Evolutionary conservation across 176 grass and related monocot genomes (phyloP).

Genomic region (Dendrocalamus sinicus): DNA sequence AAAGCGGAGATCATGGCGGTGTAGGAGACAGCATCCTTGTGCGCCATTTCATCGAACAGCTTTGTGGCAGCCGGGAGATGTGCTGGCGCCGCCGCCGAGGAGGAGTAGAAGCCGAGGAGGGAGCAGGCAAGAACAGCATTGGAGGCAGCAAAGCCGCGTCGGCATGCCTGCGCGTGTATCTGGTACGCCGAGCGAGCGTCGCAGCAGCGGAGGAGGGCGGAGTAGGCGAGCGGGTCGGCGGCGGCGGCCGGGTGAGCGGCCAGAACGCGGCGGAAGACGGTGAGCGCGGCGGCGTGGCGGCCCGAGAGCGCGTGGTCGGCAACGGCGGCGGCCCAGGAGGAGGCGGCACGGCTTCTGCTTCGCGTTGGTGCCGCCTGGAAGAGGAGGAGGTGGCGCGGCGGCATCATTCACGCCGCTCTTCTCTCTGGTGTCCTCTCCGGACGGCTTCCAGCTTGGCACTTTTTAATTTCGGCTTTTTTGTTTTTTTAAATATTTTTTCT

Average conservation of each 20-base stretch:
- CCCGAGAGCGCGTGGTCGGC: slow-evolving; percentile 48
- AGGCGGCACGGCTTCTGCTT: slow-evolving; percentile 11
- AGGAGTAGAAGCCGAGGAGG: slow-evolving; percentile 60
- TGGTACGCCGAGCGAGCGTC: slow-evolving; percentile 49
- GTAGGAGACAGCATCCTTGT: slow-evolving; percentile 66
- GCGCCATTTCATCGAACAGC: slow-evolving; percentile 61
- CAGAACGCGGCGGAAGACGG: slow-evolving; percentile 53
- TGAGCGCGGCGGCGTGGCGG: slow-evolving; percentile 48
- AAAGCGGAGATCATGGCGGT: slow-evolving; percentile 68
- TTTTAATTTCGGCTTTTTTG: too few species aligned
- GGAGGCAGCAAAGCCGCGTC: slow-evolving; percentile 49
- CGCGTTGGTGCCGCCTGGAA: not conserved
- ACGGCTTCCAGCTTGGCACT: too few species aligned
- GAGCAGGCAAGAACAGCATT: slow-evolving; percentile 66
- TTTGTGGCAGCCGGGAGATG: slow-evolving; percentile 36
- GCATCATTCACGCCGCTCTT: not conserved
- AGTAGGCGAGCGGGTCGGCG: slow-evolving; percentile 65
- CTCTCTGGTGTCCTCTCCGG: too few species aligned
- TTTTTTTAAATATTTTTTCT: too few species aligned
- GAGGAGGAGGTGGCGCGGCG: not conserved
- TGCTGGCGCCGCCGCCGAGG: not conserved
- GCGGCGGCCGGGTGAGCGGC: slow-evolving; percentile 35
- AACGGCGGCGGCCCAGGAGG: slow-evolving; percentile 58
- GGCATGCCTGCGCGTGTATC: slow-evolving; percentile 63
- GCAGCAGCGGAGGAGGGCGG: slow-evolving; percentile 64